Evolutionary conservation across 2,329 filamentous ascomycete genomes (phyloP), one percentile per base, ranked within the genome.

Genomic region (Aspergillus sp.): DNA sequence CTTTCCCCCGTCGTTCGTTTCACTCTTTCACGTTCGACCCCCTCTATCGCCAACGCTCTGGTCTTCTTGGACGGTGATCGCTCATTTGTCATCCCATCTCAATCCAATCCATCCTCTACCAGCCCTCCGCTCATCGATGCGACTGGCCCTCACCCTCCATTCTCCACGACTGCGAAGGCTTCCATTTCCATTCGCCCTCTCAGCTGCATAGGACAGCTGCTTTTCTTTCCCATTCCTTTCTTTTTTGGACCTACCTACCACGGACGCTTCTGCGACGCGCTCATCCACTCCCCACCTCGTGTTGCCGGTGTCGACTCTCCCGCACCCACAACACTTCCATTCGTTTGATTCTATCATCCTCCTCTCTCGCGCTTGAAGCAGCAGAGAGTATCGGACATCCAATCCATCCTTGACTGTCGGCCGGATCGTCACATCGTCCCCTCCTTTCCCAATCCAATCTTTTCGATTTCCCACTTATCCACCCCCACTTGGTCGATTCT

Each of bases 21-120:
- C 76, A 78, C 76, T 80, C 77, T 68, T 79, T 80, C 69, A 78
- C 75, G 76, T 75, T 74, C 69, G 66, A 71, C 71, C 67, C 67
- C 70, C 70, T 67, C 66, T 69, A 48, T 56, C 52, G 40, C 55
- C 55, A 69, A 62, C 67, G 64, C 68, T 64, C 68, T 70, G 9
- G 25, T 73, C 68, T 65, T 55, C 64, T 59, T 53, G 61, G 60
- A 57, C 64, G 57, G 59, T 62, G 58, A 59, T 47, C 50, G 47
- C 54, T 55, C 45, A 47, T 53, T 57, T 53, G 47, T 56, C 50
- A 42, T 50, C 43, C 10, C 17, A 21, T 32, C 19, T 41, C 42
- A 52, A 25, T 40, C 47, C 49, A 29, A 20, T 7, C 25, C 25
- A 29, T 29, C 40, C 4, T 16, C 19, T 20, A 10, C 40, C 6